Conservation (phyloP, 192 early-diverging fungal genomes). For the Geranomyces michiganensis region DNA sequence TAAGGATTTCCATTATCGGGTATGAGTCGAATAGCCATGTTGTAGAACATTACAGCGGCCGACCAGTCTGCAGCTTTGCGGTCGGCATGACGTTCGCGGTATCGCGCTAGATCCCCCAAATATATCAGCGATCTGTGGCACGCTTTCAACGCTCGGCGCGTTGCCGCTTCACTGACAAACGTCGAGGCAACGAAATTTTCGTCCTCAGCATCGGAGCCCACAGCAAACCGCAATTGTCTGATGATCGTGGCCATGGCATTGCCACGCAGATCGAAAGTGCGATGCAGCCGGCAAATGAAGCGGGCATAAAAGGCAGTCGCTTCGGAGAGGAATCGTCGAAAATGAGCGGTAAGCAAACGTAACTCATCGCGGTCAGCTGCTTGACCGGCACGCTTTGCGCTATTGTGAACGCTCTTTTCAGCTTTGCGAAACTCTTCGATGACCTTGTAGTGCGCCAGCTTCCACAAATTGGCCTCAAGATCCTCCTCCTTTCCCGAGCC, state of each 20-base stretch:
- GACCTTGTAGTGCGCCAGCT: conserved; percentile 40
- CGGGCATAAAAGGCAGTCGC: conserved; percentile 34
- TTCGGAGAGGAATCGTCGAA: conserved; percentile 33
- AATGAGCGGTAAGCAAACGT: conserved; percentile 24
- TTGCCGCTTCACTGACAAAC: too few species aligned
- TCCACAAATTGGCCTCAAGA: conserved; percentile 42
- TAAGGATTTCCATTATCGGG: conserved; percentile 71
- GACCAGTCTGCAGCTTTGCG: conserved; percentile 60
- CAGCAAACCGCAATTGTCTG: neutral
- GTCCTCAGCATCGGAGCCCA: neutral
- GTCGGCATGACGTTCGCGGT: conserved; percentile 62
- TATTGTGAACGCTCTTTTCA: conserved; percentile 23
- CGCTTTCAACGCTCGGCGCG: conserved; percentile 8
- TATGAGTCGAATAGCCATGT: conserved; percentile 59
- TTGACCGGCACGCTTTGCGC: conserved; percentile 1
- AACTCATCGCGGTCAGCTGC: conserved; percentile 11
- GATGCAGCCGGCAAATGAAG: conserved; percentile 30
- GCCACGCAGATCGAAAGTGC: conserved; percentile 8
- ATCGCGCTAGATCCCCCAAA: conserved; percentile 72
- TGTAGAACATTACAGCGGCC: conserved; percentile 64
- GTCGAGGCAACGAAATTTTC: too few species aligned
- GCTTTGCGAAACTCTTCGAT: conserved; percentile 48
- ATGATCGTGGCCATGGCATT: neutral
- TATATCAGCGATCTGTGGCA: conserved; percentile 59
- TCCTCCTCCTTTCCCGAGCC: conserved; percentile 7